These are phyloP conservation scores for Cyanidium caldarium DNA, from an alignment of 23 red algal genomes.

Conservation along the genomic window DNA sequence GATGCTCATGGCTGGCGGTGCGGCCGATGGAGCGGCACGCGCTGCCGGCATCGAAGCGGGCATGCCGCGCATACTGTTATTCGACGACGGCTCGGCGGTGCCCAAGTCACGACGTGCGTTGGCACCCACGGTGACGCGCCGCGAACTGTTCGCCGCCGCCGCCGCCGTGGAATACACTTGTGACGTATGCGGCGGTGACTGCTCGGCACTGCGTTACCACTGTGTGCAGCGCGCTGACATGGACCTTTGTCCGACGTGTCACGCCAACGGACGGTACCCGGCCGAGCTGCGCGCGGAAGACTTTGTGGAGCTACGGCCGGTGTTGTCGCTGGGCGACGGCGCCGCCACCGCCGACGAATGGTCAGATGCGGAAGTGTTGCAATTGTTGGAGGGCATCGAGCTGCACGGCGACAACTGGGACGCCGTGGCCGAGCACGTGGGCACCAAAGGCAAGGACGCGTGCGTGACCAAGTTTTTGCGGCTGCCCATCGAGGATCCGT, in stretches of 20 bases:
- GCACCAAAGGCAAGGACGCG: conserved; percentile 59
- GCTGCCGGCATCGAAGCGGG: conserved; percentile 14
- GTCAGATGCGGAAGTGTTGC: conserved; percentile 70
- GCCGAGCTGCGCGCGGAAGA: conserved; percentile 35
- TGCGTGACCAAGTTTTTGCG: conserved; percentile 86
- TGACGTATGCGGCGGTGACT: conserved; percentile 72
- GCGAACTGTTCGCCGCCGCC: conserved; percentile 65
- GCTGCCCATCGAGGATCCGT: conserved; percentile 88
- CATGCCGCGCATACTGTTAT: conserved; percentile 61
- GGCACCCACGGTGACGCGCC: conserved; percentile 26
- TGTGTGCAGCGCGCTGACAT: conserved; percentile 54
- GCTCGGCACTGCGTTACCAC: conserved; percentile 68
- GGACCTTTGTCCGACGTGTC: conserved; percentile 77
- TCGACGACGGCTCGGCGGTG: conserved; percentile 47
- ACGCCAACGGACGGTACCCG: conserved; percentile 58
- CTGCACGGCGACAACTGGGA: conserved; percentile 88
- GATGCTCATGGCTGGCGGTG: background rate
- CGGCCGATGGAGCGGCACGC: background rate
- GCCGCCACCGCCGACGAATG: conserved; percentile 45
- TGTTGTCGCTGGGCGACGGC: background rate
- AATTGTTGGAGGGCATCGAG: conserved; percentile 79
- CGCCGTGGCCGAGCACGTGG: conserved; percentile 78
- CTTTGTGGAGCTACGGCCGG: conserved; percentile 46
- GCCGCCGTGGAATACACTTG: conserved; percentile 75
- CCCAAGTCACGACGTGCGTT: background rate